A percentile compares a stretch with the other conserved stretches of the same genome.
Conservation (phyloP, 2,329 filamentous ascomycete species). For the Phaeophleospora eucalypticola region DNA sequence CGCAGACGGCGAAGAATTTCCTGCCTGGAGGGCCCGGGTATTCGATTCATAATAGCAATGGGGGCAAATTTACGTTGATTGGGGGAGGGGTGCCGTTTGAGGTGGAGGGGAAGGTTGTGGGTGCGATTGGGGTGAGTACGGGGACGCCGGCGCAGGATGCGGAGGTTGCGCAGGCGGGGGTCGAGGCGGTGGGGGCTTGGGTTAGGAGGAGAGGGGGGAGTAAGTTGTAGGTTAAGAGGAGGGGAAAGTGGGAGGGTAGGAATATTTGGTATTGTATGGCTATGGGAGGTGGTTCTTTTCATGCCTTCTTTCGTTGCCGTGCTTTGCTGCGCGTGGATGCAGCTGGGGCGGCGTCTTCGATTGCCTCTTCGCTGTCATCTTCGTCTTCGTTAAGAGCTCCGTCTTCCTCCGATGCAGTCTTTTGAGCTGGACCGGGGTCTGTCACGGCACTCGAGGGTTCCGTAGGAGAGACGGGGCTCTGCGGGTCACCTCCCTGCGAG, state of each 20-base stretch:
- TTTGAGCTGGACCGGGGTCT: constrained; percentile 3
- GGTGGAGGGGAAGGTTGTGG: constrained; percentile 48
- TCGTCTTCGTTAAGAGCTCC: constrained; percentile 6
- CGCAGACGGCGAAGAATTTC: constrained; percentile 39
- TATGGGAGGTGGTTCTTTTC: constrained; percentile 7
- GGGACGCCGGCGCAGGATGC: constrained; percentile 54
- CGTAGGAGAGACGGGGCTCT: constrained; percentile 7
- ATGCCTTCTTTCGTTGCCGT: constrained; percentile 37
- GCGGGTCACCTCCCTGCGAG: constrained; percentile 5
- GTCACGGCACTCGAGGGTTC: constrained; percentile 4
- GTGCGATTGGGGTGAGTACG: constrained; percentile 53
- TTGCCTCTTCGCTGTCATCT: constrained; percentile 17
- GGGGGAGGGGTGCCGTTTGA: constrained; percentile 52
- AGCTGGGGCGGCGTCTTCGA: constrained; percentile 27
- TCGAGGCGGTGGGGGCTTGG: constrained; percentile 44
- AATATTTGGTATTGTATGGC: background rate
- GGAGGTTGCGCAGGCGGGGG: constrained; percentile 50
- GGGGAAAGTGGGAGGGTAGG: constrained; percentile 4
- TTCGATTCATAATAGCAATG: constrained; percentile 51
- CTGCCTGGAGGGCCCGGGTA: constrained; percentile 52
- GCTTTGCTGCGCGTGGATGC: constrained; percentile 41
- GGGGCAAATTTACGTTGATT: constrained; percentile 52
- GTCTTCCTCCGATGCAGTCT: constrained; percentile 8
- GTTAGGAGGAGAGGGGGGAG: constrained; percentile 28
- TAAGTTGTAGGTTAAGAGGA: constrained; percentile 8